Percentiles rank a stretch among this genome's conserved stretches.
phyloP scores from a whole-genome alignment of 345 rosid genomes.

The Gossypium australe region DNA sequence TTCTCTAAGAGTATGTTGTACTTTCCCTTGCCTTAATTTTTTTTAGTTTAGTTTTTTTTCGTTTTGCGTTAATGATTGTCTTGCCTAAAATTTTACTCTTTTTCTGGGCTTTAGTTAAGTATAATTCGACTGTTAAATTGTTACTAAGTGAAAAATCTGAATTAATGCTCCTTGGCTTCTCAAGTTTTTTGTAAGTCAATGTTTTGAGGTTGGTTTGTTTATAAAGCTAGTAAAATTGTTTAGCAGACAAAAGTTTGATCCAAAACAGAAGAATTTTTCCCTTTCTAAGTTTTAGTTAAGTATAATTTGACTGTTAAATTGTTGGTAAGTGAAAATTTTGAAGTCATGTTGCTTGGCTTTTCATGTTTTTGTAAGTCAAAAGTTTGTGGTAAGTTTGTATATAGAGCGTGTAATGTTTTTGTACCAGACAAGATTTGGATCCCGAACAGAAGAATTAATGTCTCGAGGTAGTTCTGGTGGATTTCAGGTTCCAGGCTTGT shows the following conservation, averaged over 20 bases:
- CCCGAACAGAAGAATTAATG: background rate
- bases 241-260: conserved; percentile 25
- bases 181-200: background rate
- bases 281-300: background rate
- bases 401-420: background rate
- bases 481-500: conserved; percentile 9
- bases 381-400: background rate
- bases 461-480: background rate
- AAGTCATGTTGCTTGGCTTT: background rate
- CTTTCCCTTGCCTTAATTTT: background rate
- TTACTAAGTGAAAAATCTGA: background rate
- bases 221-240: background rate
- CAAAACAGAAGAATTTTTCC: background rate
- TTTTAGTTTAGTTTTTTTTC: background rate
- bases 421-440: conserved; percentile 24
- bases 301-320: background rate
- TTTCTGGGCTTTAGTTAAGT: background rate
- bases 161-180: background rate
- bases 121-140: background rate
- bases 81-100: background rate
- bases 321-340: background rate
- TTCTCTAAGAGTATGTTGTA: conserved; percentile 8
- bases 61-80: background rate
- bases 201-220: background rate
- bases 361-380: background rate